phyloP scores from a whole-genome alignment of 352 stramenopile genomes.

The Phytophthora kernoviae region DNA sequence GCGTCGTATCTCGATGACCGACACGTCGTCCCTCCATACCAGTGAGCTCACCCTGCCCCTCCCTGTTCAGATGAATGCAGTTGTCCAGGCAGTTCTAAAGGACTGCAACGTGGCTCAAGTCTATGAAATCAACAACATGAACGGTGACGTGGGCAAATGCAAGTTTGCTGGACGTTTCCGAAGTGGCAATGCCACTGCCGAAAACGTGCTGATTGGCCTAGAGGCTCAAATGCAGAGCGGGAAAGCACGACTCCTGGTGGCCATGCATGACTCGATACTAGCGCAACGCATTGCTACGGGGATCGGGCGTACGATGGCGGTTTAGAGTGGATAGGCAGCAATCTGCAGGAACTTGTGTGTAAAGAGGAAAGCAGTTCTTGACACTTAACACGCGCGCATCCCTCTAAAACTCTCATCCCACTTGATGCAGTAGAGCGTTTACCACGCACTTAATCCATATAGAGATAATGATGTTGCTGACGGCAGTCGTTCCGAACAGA shows the following conservation, averaged over 20 bases:
- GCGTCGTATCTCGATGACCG: constrained; percentile 62
- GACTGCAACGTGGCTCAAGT: constrained; percentile 73
- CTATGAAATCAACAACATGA: constrained; percentile 83
- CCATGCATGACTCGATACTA: constrained; percentile 55
- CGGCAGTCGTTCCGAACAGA: constrained; percentile 31
- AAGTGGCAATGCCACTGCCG: constrained; percentile 36
- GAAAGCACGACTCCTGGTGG: constrained; percentile 67
- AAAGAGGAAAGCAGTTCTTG: neutral
- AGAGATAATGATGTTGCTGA: constrained; percentile 49
- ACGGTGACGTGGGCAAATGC: constrained; percentile 55
- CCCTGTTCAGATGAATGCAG: constrained; percentile 53
- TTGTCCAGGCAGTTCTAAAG: constrained; percentile 56
- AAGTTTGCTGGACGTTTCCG: constrained; percentile 74
- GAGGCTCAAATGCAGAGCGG: constrained; percentile 70
- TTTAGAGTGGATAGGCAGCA: constrained; percentile 9
- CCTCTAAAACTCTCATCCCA: neutral
- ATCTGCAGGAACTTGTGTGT: neutral
- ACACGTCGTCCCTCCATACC: constrained; percentile 59
- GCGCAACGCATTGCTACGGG: constrained; percentile 53
- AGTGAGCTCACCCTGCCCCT: constrained; percentile 58
- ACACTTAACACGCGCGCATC: constrained; percentile 2
- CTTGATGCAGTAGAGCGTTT: neutral
- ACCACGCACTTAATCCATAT: constrained; percentile 25
- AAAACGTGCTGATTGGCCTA: constrained; percentile 61
- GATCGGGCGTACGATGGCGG: constrained; percentile 56